phyloP scores from a whole-genome alignment of 2,329 filamentous ascomycete species.

The Daldinia sp. region DNA sequence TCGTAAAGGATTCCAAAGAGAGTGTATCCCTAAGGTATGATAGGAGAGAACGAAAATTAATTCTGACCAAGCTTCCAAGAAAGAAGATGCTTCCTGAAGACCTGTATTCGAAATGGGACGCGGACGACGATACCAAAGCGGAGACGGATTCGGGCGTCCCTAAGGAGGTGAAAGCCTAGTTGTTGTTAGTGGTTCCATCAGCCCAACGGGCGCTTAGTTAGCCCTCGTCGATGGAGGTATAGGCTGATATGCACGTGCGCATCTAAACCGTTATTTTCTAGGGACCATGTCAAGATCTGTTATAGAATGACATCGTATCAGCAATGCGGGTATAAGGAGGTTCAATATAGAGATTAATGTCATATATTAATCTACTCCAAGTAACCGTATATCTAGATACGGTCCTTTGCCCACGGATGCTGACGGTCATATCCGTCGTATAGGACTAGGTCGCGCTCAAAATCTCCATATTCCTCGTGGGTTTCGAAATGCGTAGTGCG shows the following conservation, averaged over 20 bases:
- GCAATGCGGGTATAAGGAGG: background rate
- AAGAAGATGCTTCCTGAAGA: conserved; percentile 11
- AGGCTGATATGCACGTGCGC: background rate
- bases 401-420: conserved; percentile 34
- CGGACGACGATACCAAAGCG: background rate
- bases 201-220: background rate
- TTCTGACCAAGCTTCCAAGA: background rate
- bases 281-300: background rate
- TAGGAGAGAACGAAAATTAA: background rate
- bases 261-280: background rate
- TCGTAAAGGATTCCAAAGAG: conserved; percentile 40
- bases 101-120: conserved; percentile 22
- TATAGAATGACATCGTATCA: background rate
- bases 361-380: background rate
- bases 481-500: conserved; percentile 31
- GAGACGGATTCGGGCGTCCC: background rate
- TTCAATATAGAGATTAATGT: background rate
- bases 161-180: background rate
- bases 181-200: no score
- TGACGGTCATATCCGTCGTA: conserved; percentile 27
- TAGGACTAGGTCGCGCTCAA: conserved; percentile 8
- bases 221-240: background rate
- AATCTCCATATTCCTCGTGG: conserved; percentile 23
- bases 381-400: conserved; percentile 1
- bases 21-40: conserved; percentile 8